Evolutionary conservation across 805 yeast genomes (phyloP), one percentile per base, ranked within the genome.

Genomic region (Nakazawaea populi): DNA sequence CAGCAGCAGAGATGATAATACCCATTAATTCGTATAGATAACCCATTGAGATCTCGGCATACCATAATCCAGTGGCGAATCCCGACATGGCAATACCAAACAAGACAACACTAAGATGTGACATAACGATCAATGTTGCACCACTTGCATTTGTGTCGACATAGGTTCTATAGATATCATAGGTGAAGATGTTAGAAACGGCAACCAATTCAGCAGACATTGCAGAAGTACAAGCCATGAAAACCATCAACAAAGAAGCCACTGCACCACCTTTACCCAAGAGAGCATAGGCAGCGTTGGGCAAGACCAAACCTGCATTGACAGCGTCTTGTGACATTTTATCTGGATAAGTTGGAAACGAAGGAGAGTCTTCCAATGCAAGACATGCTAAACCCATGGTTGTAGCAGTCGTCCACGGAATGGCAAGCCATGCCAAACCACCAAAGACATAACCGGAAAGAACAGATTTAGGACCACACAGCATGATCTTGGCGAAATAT

Each of bases 191-290:
- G 2, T 96, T 85, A 4, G 96, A 86, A 18, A 88, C 91, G 2
- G 96, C 86, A 62, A 90, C 87, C 60, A 90, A 78, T 67, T 90
- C 96, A 38, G 96, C 92, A 34, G 96, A 87, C 78, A 88, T 81
- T 29, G 97, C 96, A 45, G 95, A 86, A 0, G 97, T 90, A 42
- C 87, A 92, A 29, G 97, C 96, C 91, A 89, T 87, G 67, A 90
- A 90, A 9, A 89, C 79, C 73, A 90, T 69, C 35, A 90, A 65
- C 55, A 90, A 74, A 8, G 90, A 77, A 36, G 91, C 91, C 45
- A 81, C 91, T 4, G 95, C 96, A 55, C 97, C 97, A 59, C 92
- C 88, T 55, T 75, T 84, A 48, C 97, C 97, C 68, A 90, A 73
- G 41, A 90, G 69, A 0, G 96, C 89, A 41, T 81, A 85, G 1